Evolutionary conservation across 2,329 filamentous ascomycete genomes (phyloP), one percentile per base, ranked within the genome.

Genomic region (Aspergillus uvarum): DNA sequence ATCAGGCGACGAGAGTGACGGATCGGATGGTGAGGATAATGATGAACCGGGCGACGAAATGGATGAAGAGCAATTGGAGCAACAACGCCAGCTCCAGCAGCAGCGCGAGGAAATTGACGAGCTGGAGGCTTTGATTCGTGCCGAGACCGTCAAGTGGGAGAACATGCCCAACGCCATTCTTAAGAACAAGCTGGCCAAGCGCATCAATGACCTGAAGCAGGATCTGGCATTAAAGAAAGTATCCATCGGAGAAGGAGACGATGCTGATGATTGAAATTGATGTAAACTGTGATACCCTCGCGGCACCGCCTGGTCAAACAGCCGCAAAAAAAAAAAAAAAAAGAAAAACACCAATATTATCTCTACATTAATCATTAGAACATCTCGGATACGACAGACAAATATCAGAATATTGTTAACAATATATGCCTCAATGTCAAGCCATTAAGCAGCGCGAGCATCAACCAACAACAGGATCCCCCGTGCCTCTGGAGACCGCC

Each of bases 21-120:
- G 70, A 8, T 74, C 70, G 1, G 76, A 75, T 11, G 70, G 66
- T 4, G 76, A 74, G 11, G 76, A 73, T 5, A 73, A 71, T 7
- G 70, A 72, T n/a, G 71, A 66, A 16, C 67, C 68, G 12, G 72
- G 74, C 21, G 74, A 74, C 10, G 76, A 76, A 38, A 58, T 79
- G 16, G 77, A 79, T 48, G 77, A 80, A n/a, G 79, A 80, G 47
- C 74, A 77, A 26, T 64, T 74, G 19, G 77, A 77, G 63, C 73
- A 72, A 59, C 77, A 75, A 56, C 76, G 70, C 26, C 74, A 78
- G 49, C 65, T 77, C 32, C 76, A 79, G 59, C 75, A 80, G 58
- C 76, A 77, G 51, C 76, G 76, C 14, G 79, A 81, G 61, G 74
- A 79, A 58, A 77, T 81, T 59, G 72, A 69, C 1, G 78, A 80